phyloP scores from a whole-genome alignment of 495 filamentous ascomycete species.

The Penicillium paxilli region DNA sequence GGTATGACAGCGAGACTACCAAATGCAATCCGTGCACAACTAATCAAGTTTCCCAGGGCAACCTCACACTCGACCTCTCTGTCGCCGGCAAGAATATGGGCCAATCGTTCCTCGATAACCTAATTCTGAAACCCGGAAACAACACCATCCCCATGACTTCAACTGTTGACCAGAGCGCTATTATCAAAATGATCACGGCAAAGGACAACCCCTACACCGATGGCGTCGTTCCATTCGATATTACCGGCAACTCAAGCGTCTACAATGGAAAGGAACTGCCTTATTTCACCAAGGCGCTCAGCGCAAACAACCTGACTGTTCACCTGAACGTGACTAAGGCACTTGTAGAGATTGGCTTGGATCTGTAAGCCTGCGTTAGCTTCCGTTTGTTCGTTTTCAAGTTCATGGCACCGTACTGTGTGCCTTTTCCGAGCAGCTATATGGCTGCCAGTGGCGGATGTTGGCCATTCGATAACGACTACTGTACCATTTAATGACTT shows the following conservation, averaged over 20 bases:
- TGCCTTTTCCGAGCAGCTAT: no score
- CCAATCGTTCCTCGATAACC: constrained; percentile 53
- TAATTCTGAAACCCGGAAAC: constrained; percentile 59
- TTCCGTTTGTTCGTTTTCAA: background rate
- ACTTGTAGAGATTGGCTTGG: constrained; percentile 18
- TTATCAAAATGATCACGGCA: constrained; percentile 41
- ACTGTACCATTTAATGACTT: background rate
- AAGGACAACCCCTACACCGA: constrained; percentile 45
- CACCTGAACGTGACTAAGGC: constrained; percentile 43
- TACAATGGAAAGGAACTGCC: constrained; percentile 58
- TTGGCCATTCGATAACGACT: background rate
- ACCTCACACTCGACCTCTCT: constrained; percentile 61
- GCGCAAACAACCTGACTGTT: constrained; percentile 35
- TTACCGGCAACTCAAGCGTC: constrained; percentile 56
- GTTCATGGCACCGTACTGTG: no score
- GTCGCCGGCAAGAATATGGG: constrained; percentile 54
- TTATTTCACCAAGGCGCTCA: constrained; percentile 60
- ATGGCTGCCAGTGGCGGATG: background rate
- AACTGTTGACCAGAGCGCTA: constrained; percentile 46
- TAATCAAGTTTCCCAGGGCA: constrained; percentile 50
- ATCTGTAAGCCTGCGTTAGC: background rate
- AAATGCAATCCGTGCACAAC: background rate
- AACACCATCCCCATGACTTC: constrained; percentile 59
- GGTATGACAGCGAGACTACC: constrained; percentile 35
- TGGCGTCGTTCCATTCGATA: constrained; percentile 59